Evolutionary conservation across 2,329 filamentous ascomycete genomes (phyloP), one percentile per base, ranked within the genome.

Genomic region (Gliomastix tumulicola): DNA sequence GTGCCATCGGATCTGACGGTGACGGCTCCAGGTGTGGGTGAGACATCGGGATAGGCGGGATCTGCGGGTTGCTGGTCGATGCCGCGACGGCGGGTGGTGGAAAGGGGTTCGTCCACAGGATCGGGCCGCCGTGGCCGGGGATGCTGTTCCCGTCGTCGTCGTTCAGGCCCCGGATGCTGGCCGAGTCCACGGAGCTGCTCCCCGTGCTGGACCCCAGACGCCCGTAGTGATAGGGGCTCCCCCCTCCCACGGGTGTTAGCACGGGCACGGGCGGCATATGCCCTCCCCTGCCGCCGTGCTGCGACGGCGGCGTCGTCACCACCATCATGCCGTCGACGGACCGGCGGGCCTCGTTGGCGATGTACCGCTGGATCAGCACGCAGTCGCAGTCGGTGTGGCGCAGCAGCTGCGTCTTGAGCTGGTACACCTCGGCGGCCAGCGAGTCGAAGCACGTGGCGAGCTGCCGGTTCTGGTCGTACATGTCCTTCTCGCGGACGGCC

Each of bases 381-480:
- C 54, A 56, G 38, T 50, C 46, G 36, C 54, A 57, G 32, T 54
- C 49, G 9, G 49, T 54, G 25, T 57, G 54, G 12, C 45, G 50
- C 20, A 57, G 38, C 3, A 57, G 38, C 32, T 55, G 44, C 2
- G 45, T 53, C 41, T 57, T 56, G 36, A 57, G 44, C 21, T 50
- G 45, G 21, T 52, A 52, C 28, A 54, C 46, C 35, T 56, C 53
- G 28, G 49, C 41, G 17, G 45, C 47, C 16, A 57, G 35, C 3
- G 46, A 43, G 30, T 55, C 48, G 25, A 49, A 48, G 16, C 41
- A 48, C 7, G 45, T 39, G 16, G 50, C 49, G 10, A 56, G 50
- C 35, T 52, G 47, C 12, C 54, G 49, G 21, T 56, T 48, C 17
- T 50, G 44, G 25, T 56, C 54, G 39, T 56, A 50, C 44, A 54